These are phyloP conservation scores for Kodamaea neixiangensis DNA, from an alignment of 805 yeast species.

Conservation along the genomic window DNA sequence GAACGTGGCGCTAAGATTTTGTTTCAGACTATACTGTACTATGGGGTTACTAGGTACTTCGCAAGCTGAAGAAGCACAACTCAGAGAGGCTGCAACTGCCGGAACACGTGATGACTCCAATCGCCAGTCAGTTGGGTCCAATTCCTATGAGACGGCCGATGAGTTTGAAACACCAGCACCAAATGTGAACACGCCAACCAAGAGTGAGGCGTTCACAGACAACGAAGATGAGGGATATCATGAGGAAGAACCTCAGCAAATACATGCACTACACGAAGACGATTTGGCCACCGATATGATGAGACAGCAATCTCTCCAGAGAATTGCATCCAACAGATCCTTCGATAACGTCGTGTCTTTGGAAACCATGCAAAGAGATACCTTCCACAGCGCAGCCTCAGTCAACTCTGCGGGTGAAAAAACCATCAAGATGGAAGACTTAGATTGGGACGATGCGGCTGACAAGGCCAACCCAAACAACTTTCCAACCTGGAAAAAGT, in stretches of 20 bases:
- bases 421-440: conserved; percentile 16
- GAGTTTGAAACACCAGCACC: conserved; percentile 13
- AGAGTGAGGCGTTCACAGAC: background rate
- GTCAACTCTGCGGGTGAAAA: background rate
- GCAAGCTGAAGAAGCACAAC: conserved; percentile 27
- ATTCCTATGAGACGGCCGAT: conserved; percentile 39
- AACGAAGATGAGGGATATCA: too few relatives aligned
- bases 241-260: background rate
- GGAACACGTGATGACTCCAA: conserved; percentile 9
- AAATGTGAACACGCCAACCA: background rate
- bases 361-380: conserved; percentile 13
- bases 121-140: conserved; percentile 18
- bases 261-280: conserved; percentile 5
- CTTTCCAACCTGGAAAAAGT: conserved; percentile 65
- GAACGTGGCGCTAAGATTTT: background rate
- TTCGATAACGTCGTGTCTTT: conserved; percentile 19
- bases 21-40: background rate
- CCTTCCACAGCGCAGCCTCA: background rate
- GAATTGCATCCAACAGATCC: conserved; percentile 20
- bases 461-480: conserved; percentile 69
- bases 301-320: conserved; percentile 19
- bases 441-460: conserved; percentile 60
- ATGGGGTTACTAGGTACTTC: conserved; percentile 43
- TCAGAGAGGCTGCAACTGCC: conserved; percentile 27
- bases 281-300: conserved; percentile 10